phyloP scores from a whole-genome alignment of 2,329 filamentous ascomycete species.

The Penicillium sp. region DNA sequence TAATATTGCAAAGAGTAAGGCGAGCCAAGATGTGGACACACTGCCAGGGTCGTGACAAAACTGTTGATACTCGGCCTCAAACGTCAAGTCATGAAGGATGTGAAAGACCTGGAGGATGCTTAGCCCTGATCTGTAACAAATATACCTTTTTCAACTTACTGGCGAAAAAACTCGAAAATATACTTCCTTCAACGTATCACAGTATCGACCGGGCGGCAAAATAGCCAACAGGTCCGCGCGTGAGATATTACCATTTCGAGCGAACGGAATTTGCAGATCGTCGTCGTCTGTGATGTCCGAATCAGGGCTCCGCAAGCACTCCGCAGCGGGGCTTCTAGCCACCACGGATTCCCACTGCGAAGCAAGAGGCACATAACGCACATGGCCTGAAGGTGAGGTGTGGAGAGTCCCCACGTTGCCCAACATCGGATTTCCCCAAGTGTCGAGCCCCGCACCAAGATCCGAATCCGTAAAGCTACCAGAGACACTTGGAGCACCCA shows the following conservation, averaged over 20 bases:
- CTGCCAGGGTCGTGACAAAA: slow-evolving; percentile 37
- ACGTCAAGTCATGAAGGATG: slow-evolving; percentile 43
- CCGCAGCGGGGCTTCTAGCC: slow-evolving; percentile 23
- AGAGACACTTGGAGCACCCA: slow-evolving; percentile 26
- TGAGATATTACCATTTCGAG: slow-evolving; percentile 23
- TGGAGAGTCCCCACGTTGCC: slow-evolving; percentile 31
- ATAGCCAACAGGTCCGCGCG: slow-evolving; percentile 31
- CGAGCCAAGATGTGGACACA: slow-evolving; percentile 40
- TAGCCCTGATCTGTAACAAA: slow-evolving; percentile 2
- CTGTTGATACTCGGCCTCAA: slow-evolving; percentile 38
- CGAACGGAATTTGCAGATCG: slow-evolving; percentile 35
- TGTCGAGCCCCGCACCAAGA: slow-evolving; percentile 15
- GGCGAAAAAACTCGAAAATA: slow-evolving; percentile 42
- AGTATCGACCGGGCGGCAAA: slow-evolving; percentile 37
- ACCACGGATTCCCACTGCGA: slow-evolving; percentile 33
- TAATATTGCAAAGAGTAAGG: slow-evolving; percentile 40
- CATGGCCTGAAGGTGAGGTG: slow-evolving; percentile 35
- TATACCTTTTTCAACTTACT: slow-evolving; percentile 15
- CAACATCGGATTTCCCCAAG: slow-evolving; percentile 22
- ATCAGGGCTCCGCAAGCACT: slow-evolving; percentile 27
- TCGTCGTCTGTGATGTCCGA: slow-evolving; percentile 31
- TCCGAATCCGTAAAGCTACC: slow-evolving; percentile 29
- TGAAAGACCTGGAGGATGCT: slow-evolving; percentile 34
- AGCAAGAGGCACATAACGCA: slow-evolving; percentile 35
- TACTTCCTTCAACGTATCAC: slow-evolving; percentile 35